Evolutionary conservation across 1,284 basidiomycete genomes (phyloP), one percentile per base, ranked within the genome.

Genomic region (Schizophyllum commune): DNA sequence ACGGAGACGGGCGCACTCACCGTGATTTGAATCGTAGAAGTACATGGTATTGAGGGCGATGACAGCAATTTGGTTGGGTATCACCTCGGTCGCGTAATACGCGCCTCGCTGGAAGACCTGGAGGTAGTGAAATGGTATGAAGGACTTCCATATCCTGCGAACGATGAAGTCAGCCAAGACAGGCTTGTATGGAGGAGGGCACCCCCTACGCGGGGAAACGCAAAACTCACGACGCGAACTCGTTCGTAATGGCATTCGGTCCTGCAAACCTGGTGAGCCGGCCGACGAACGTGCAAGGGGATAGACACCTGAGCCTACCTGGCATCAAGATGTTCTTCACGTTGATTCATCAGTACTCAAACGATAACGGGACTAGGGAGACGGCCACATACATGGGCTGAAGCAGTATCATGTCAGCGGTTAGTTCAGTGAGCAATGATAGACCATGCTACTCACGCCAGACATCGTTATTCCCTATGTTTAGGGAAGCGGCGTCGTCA

Each of bases 1-100:
- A 17, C 2, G 17, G 39, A 47, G 39, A 17, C 39, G 9, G 17
- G 39, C 39, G 17, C 13, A 47, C 77, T 70, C 68, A 86, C 91
- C 90, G 77, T 93, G 92, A 76, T 97, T 97, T 34, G 88, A 88
- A 70, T 93, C 89, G 73, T 91, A 97, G 76, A 93, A 96, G 74
- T 94, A 97, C 74, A 97, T 83, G 1, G 94, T 96, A 74, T 96
- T 97, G 63, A 97, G 76, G 66, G 88, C 90, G 70, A 97, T 86
- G 55, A 90, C 92, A 7, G 92, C 91, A 19, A 96, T 70, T 59
- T 82, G 71, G 67, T 87, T 81, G 1, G 90, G 88, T 27, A 96
- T 83, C 34, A 96, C 88, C 70, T 97, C 94, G 47, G 83, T 80
- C 3, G 90, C 83, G 69, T 83, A 97, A 75, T 96, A 96, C 32